Evolutionary conservation across 257 asterid species (phyloP).

Genomic region (Mentha longifolia): DNA sequence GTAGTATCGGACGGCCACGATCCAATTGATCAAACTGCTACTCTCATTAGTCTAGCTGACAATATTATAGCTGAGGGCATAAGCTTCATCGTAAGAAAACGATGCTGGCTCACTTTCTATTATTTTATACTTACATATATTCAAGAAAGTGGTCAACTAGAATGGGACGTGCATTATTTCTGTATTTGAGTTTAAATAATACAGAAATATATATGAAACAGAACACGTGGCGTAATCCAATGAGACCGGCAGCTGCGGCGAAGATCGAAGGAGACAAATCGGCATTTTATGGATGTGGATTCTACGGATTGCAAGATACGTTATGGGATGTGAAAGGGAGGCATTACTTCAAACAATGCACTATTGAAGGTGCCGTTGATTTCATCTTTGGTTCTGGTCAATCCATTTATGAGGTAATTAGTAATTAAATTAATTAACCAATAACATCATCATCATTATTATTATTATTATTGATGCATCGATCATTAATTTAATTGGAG

Average conservation of each 20-base stretch:
- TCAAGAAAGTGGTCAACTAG: too few relatives aligned
- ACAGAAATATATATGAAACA: not conserved
- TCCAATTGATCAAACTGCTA: not conserved
- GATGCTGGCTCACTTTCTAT: too few relatives aligned
- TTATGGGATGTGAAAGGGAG: constrained; percentile 49
- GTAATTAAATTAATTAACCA: not conserved
- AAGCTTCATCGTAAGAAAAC: not conserved
- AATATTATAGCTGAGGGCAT: constrained; percentile 1
- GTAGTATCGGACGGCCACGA: not conserved
- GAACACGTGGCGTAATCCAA: not conserved
- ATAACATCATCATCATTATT: too few relatives aligned
- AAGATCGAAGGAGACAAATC: constrained; percentile 60
- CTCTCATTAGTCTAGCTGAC: not conserved
- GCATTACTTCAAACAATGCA: constrained; percentile 54
- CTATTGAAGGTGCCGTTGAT: constrained; percentile 57
- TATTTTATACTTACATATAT: too few relatives aligned
- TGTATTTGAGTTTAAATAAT: not conserved
- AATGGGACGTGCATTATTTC: too few relatives aligned
- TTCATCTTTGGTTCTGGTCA: constrained; percentile 60
- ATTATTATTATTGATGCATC: too few relatives aligned
- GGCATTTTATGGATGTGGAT: constrained; percentile 54
- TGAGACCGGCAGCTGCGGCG: constrained; percentile 40
- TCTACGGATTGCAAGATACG: constrained; percentile 74
- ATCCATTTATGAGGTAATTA: constrained; percentile 57
- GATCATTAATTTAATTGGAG: too few relatives aligned